Base-by-base conservation (phyloP, 805 yeast genomes). In the Metschnikowia lachancei region DNA sequence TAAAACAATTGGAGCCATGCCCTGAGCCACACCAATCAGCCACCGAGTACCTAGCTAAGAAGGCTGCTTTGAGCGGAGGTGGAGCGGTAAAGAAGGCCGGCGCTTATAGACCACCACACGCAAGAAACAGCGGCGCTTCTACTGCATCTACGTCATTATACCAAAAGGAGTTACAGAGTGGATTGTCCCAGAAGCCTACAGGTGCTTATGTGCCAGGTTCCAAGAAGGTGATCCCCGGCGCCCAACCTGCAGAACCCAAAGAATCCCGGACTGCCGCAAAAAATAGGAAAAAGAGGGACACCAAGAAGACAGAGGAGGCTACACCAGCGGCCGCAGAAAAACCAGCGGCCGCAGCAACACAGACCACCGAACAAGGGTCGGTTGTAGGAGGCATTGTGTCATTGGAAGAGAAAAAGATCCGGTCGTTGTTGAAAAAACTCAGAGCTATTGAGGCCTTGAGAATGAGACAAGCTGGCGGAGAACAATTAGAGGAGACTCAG, bases 71-170 rank as follows among this genome's bases (percentile, higher is more conserved):
- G 35, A 57, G 62, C 33, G 59, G 67, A 9, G 62, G 66, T 6
- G 54, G 61, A 33, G 62, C 66, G 14, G 65, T 72, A 16, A 63
- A 76, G 45, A 83, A 91, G 44, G 77, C 80, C 28, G 96, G 97
- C 44, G 98, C 97, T 35, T 94, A 94, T 65, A 81, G 95, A 65
- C 99, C 99, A 19, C 99, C 99, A 2, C 97, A 90, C 66, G 96
- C 97, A 10, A 78, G 96, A 65, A 74, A 62, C 45, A 53, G 63
- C 19, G 65, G 67, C 17, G 58, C 54, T 7, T 47, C 67, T 3
- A 59, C 70, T 3, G 59, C 71, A 11, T 63, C 75, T 33, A 75
- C 81, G 46, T 70, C 86, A 4, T 67, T 82, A 54, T 80, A 81
- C 53, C 83, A 83, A 61, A 75, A 74, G 64, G 87, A 82, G 64